phyloP scores from a whole-genome alignment of 2,329 filamentous ascomycete species.

The Penicillium italicum region DNA sequence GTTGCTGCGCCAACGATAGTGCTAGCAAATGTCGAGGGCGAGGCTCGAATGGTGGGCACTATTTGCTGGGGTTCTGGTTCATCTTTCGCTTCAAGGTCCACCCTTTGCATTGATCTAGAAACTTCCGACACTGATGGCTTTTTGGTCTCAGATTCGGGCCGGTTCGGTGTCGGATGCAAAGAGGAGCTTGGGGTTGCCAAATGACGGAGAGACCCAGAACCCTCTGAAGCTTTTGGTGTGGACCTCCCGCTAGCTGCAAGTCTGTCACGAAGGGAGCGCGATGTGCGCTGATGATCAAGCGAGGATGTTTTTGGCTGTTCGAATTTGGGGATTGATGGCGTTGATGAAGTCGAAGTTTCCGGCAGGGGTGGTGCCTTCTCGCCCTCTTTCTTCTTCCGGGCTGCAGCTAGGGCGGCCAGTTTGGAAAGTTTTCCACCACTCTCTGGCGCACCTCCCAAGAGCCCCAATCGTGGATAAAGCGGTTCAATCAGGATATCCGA shows the following conservation, averaged over 20 bases:
- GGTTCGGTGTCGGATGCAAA: slow-evolving; percentile 17
- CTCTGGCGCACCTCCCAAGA: slow-evolving; percentile 71
- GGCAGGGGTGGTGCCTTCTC: slow-evolving; percentile 48
- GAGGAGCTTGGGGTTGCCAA: slow-evolving; percentile 19
- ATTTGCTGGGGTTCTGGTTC: slow-evolving; percentile 16
- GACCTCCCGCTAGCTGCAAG: slow-evolving; percentile 32
- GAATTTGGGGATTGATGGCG: slow-evolving; percentile 5
- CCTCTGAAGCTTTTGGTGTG: slow-evolving; percentile 24
- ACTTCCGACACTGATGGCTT: slow-evolving; percentile 5
- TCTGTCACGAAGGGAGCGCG: slow-evolving; percentile 40
- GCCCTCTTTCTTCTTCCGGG: slow-evolving; percentile 76
- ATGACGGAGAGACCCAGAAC: slow-evolving; percentile 20
- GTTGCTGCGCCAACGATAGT: slow-evolving; percentile 38
- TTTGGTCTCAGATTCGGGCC: slow-evolving; percentile 18
- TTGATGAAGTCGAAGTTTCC: slow-evolving; percentile 1
- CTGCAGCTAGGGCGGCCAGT: slow-evolving; percentile 81
- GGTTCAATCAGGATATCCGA: slow-evolving; percentile 62
- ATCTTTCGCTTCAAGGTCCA: slow-evolving; percentile 1
- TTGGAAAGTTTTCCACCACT: slow-evolving; percentile 75
- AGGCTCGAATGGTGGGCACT: slow-evolving; percentile 38
- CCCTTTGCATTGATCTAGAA: slow-evolving; percentile 1
- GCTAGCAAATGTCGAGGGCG: slow-evolving; percentile 51
- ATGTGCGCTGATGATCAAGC: slow-evolving; percentile 21
- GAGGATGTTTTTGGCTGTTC: slow-evolving; percentile 10
- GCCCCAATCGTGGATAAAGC: slow-evolving; percentile 57